Percentiles rank a stretch among this genome's conserved stretches.
Evolutionary conservation across 1,139 yeast genomes (phyloP).

Genomic region (Insectozyma bohioensis): DNA sequence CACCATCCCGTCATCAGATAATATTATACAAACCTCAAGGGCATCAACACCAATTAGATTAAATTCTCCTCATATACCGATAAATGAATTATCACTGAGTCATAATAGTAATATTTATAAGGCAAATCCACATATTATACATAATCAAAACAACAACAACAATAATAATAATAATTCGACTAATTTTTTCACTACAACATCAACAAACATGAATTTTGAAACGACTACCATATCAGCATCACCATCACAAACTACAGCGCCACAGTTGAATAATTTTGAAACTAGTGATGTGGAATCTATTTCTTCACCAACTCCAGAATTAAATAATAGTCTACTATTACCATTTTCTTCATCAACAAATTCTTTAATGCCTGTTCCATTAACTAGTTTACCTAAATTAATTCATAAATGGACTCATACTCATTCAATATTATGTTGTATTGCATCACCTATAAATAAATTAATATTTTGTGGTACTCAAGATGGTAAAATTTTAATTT

Average conservation of each 20-base stretch:
- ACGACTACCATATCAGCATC: no score
- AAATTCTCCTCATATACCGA: constrained; percentile 20
- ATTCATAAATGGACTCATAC: constrained; percentile 78
- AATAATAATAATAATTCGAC: neutral
- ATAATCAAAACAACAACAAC: neutral
- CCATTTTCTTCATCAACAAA: constrained; percentile 10
- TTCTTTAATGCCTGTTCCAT: constrained; percentile 8
- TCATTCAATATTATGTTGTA: constrained; percentile 76
- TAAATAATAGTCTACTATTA: no score
- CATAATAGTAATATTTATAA: constrained; percentile 1
- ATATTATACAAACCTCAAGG: constrained; percentile 12
- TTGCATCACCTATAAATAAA: constrained; percentile 58
- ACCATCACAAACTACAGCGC: constrained; percentile 2
- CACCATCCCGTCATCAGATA: constrained; percentile 21
- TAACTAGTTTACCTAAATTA: constrained; percentile 20
- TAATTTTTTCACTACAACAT: constrained; percentile 1
- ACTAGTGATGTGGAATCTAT: constrained; percentile 10
- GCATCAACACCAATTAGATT: constrained; percentile 22
- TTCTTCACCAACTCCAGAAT: constrained; percentile 12
- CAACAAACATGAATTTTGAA: no score
- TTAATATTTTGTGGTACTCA: constrained; percentile 91
- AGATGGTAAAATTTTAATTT: constrained; percentile 75
- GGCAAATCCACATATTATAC: constrained; percentile 1
- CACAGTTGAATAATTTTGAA: constrained; percentile 5
- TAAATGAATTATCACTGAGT: constrained; percentile 10